Conservation (phyloP, 2,329 filamentous ascomycete species). For the Colletotrichum eleusines region DNA sequence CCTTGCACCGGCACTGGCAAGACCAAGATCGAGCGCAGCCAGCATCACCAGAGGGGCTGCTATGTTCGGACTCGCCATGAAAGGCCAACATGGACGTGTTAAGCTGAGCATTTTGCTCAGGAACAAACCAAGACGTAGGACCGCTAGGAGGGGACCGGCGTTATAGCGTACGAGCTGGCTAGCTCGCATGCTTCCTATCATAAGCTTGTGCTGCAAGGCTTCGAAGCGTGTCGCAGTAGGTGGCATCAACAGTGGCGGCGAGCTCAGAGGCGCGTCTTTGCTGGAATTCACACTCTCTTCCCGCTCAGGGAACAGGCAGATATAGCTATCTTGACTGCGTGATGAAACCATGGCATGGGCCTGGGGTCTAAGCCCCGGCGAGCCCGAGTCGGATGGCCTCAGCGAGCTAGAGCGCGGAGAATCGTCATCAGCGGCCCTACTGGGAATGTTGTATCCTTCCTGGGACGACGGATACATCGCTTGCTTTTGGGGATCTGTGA, state of each 20-base stretch:
- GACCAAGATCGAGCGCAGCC: constrained; percentile 74
- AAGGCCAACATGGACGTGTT: constrained; percentile 77
- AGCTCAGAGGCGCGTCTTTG: constrained; percentile 42
- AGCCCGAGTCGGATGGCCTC: constrained; percentile 48
- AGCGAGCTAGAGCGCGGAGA: constrained; percentile 47
- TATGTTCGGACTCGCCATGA: constrained; percentile 73
- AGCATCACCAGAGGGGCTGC: constrained; percentile 76
- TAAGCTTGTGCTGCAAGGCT: constrained; percentile 50
- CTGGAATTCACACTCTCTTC: constrained; percentile 36
- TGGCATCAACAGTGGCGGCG: constrained; percentile 62
- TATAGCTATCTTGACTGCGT: constrained; percentile 55
- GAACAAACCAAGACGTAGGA: constrained; percentile 72
- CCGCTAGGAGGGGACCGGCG: constrained; percentile 50
- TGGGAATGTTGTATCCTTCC: constrained; percentile 47
- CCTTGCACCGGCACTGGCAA: constrained; percentile 46
- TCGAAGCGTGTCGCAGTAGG: constrained; percentile 56
- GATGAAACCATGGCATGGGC: constrained; percentile 55
- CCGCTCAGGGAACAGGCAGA: constrained; percentile 47
- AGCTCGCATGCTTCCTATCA: constrained; percentile 54
- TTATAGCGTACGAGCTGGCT: constrained; percentile 46
- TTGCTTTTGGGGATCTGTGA: constrained; percentile 51
- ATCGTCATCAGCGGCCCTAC: constrained; percentile 44
- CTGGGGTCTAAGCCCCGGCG: constrained; percentile 43
- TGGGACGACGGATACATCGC: constrained; percentile 47
- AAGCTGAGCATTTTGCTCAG: constrained; percentile 76